phyloP scores from a whole-genome alignment of 2,329 filamentous ascomycete genomes.

The Ceratocystis cacaofunesta region DNA sequence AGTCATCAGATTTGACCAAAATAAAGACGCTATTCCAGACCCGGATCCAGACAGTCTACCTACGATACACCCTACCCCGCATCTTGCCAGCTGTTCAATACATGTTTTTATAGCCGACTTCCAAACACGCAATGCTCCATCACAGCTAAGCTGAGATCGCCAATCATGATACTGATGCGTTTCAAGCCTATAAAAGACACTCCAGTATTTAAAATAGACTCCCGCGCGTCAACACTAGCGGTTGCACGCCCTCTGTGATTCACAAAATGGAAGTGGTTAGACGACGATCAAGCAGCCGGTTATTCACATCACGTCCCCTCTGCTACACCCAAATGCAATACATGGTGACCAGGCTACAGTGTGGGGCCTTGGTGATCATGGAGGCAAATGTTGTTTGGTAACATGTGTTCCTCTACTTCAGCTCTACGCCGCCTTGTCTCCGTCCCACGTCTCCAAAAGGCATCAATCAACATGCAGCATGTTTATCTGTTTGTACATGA shows the following conservation, averaged over 20 bases:
- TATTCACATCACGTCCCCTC: not conserved
- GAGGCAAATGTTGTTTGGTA: not conserved
- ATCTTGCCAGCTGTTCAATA: not conserved
- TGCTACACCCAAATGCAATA: too few species aligned
- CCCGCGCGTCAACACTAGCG: not conserved
- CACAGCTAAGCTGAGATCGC: not conserved
- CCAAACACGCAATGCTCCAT: not conserved
- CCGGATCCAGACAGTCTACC: not conserved
- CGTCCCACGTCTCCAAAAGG: not conserved
- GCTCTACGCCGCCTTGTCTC: not conserved
- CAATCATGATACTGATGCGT: not conserved
- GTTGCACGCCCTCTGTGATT: not conserved
- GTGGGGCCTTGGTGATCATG: not conserved
- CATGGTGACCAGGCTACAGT: not conserved
- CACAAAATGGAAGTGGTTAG: not conserved
- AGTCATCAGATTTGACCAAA: too few species aligned
- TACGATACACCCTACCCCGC: not conserved
- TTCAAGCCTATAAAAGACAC: not conserved
- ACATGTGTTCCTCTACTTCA: not conserved
- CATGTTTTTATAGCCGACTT: not conserved
- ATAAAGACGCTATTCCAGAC: too few species aligned
- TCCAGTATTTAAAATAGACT: not conserved
- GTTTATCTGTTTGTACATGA: not conserved
- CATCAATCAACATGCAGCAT: not conserved
- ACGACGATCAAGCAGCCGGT: not conserved